Percentiles rank a stretch among this genome's conserved stretches.
Conservation (phyloP, 148 eudicot species). For the Dianthus caryophyllus region DNA sequence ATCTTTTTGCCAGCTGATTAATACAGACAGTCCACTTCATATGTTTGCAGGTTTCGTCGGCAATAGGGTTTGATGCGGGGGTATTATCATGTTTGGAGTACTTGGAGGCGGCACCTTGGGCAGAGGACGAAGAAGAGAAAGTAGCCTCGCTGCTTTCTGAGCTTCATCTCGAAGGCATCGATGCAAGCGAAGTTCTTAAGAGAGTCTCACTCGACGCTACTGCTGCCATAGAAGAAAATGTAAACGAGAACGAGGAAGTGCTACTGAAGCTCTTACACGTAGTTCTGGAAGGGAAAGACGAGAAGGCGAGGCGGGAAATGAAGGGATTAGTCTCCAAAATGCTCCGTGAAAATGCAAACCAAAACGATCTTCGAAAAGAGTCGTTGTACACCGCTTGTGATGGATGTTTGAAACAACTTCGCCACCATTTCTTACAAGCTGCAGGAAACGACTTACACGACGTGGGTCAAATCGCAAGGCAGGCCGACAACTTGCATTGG, state of each 20-base stretch:
- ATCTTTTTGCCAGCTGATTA: neutral
- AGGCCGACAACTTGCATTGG: constrained; percentile 90
- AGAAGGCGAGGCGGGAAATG: constrained; percentile 95
- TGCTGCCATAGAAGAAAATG: constrained; percentile 30
- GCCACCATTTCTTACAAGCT: constrained; percentile 45
- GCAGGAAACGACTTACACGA: constrained; percentile 49
- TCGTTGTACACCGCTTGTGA: constrained; percentile 81
- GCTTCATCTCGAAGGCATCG: constrained; percentile 72
- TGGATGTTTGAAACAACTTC: constrained; percentile 57
- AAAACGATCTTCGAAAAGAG: constrained; percentile 69
- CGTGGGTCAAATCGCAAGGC: constrained; percentile 67
- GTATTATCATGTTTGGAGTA: constrained; percentile 89
- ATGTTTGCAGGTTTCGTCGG: constrained; percentile 67
- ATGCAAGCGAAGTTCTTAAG: constrained; percentile 74
- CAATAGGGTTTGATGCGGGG: constrained; percentile 95
- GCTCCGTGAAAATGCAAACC: constrained; percentile 72
- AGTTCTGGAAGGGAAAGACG: constrained; percentile 90
- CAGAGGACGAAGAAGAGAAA: constrained; percentile 91
- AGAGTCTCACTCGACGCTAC: constrained; percentile 63
- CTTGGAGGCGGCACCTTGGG: constrained; percentile 98
- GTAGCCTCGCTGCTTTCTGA: constrained; percentile 75
- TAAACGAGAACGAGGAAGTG: constrained; percentile 58
- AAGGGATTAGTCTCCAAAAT: constrained; percentile 72
- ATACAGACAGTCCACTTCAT: neutral
- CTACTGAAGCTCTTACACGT: constrained; percentile 77